Base-by-base conservation (phyloP, 352 stramenopile genomes). In the Pythium scleroteichum region DNA sequence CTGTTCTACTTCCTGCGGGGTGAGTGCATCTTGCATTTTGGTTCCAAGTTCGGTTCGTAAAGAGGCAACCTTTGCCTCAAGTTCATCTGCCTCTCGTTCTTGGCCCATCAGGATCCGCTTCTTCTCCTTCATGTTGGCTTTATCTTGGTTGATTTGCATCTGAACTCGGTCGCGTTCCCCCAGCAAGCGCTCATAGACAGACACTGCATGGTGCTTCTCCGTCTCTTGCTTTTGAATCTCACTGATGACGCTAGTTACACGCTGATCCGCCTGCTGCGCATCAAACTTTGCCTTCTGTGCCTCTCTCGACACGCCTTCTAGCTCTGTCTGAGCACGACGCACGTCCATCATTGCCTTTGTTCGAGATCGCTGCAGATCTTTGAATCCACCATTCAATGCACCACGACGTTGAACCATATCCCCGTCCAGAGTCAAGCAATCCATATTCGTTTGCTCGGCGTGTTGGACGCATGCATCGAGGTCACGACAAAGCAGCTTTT, bases 401-500 rank as follows among this genome's bases (percentile, higher is more conserved):
- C 98, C 98, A 46, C 96, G 94, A 29, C 96, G 89, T 55, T 97
- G 97, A 51, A 98, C 97, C 74, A 99, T 88, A 69, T 99, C 97
- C 45, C 98, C 98, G 39, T 99, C 96, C 14, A 99, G 75, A 10
- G 98, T 99, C 44, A 99, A 85, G 49, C 96, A 98, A 78, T 99
- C 97, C 89, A 99, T 98, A 58, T 95, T 89, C 3, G 77, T 85
- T 52, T 85, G 72, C 69, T 93, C 72, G 7, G 77, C 74, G 44
- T 92, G 95, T 23, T 92, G 73, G 26, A 79, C 74, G 39, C 82
- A 94, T 9, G 94, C 86, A 29, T 98, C 95, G 24, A 98, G 71
- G 65, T 97, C 94, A 1, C 88, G 79, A 22, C 97, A 99, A 45
- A 99, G 62, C 9, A 99, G 66, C 59, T 99, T 99, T 57, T 96